Evolutionary conservation across 1,284 basidiomycete species (phyloP), one percentile per base, ranked within the genome.

Genomic region (Hypsizygus ulmarius): DNA sequence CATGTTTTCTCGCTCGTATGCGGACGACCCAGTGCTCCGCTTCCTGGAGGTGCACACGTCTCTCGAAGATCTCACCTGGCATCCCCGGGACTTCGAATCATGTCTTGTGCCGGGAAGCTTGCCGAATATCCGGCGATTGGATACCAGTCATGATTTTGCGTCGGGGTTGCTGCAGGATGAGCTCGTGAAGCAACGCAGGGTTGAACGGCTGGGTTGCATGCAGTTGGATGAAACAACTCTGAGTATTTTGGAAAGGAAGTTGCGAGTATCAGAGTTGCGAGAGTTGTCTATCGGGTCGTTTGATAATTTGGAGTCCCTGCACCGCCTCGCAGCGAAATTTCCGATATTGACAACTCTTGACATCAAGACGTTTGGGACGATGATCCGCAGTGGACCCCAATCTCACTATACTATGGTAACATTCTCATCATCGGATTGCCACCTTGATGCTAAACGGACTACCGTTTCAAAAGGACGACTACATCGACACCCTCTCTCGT

Each of bases 1-100:
- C 7, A 25, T 25, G n/a, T 18, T 9, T 34, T 34, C 30, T 16
- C 41, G 12, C 8, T 35, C 10, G 11, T 21, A 5, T 6, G 7
- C 29, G 11, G 32, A 43, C 21, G 32, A 35, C 4, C 2, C 9
- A 1, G 53, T 3, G 63, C 64, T 3, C 52, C 55, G 15, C 49
- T 49, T 39, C 60, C 43, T 70, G 47, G 34, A 68, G 62, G 62
- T 66, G 51, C 64, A 69, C 61, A 7, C 59, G 38, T 19, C 43
- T 11, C 8, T 45, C n/a, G 43, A 38, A 34, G 43, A 37, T 16
- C 43, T 45, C n/a, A 45, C 4, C 10, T 45, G 43, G 43, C 30
- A 37, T 29, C 43, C 43, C 6, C 12, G n/a, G 7, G 19, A 21
- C 21, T 11, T 25, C 7, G 25, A 45, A n/a, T 16, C 19, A 10